Conservation (phyloP, 805 yeast species). For the Yarrowia hollandica region DNA sequence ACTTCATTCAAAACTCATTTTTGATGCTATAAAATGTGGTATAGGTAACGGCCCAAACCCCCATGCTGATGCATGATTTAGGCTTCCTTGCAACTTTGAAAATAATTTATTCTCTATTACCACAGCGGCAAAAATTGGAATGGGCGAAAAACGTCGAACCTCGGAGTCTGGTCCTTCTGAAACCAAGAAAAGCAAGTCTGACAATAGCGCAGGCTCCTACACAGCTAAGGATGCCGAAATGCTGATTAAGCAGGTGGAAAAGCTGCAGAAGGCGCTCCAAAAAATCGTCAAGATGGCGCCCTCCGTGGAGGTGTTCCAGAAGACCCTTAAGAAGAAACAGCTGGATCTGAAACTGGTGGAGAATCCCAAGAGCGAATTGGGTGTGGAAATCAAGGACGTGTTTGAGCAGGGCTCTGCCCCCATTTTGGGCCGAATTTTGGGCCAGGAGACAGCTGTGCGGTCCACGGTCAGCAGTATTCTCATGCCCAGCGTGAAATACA, state of each 20-base stretch:
- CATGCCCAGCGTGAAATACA: background rate
- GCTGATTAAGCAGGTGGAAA: conserved; percentile 13
- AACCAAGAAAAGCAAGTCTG: background rate
- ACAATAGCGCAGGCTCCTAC: background rate
- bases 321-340: background rate
- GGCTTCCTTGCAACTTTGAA: background rate
- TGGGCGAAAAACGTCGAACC: conserved; percentile 13
- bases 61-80: conserved; percentile 8
- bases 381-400: conserved; percentile 1
- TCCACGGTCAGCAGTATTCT: background rate
- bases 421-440: background rate
- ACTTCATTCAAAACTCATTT: no score
- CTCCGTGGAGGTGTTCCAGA: conserved; percentile 5
- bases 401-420: background rate
- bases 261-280: conserved; percentile 31
- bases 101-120: conserved; percentile 19
- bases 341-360: conserved; percentile 13
- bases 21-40: no score
- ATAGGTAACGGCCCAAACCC: no score
- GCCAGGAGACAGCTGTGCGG: background rate
- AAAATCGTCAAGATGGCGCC: conserved; percentile 28
- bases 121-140: background rate
- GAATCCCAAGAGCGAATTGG: conserved; percentile 15
- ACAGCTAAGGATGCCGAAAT: background rate
- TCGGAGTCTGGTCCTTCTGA: background rate